Base-by-base conservation (phyloP, 2,329 filamentous ascomycete species). In the Monilinia polystroma region DNA sequence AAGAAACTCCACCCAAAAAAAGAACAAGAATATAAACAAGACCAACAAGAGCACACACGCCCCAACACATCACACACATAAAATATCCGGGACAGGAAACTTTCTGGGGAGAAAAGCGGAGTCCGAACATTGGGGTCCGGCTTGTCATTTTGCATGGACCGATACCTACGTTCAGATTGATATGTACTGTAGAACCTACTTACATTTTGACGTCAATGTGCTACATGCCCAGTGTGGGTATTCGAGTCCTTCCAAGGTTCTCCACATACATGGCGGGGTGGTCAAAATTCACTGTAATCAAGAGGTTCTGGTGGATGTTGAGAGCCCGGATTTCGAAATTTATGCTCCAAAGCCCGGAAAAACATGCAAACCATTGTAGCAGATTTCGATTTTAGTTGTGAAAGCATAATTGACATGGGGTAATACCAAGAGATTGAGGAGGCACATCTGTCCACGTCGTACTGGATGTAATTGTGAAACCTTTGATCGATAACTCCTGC, bases 401-500 rank as follows among this genome's bases (percentile, higher is more conserved):
- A 49, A 60, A 60, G 45, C 58, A 49, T 60, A 38, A 51, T 51
- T 60, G 45, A 38, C 45, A 51, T 60, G 57, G 43, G 45, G 29
- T 38, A 14, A 51, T 45, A 38, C 29, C 58, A 51, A 38, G n/a
- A 38, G 20, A 51, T 51, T 26, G 1, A 51, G 45, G 45, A 60
- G 29, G 29, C 45, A 60, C 20, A 60, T 51, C 45, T 60, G 32
- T 51, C 58, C 58, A 35, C 26, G 58, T 26, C 45, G 58, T 51
- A 26, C 29, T 38, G 58, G 43, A 49, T 60, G 53, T 47, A 54
- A 59, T 66, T 64, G 58, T 64, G 52, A 63, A 63, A 54, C 60
- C 60, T 43, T 65, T 58, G 32, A 60, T 60, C 45, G 58, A 60
- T 60, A 43, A 52, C 45, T 49, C 62, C 54, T 54, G 54, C 32